Percentiles rank a stretch among this genome's conserved stretches.
phyloP scores from a whole-genome alignment of 208 protist genomes.

The Trypanosoma cruzi region DNA sequence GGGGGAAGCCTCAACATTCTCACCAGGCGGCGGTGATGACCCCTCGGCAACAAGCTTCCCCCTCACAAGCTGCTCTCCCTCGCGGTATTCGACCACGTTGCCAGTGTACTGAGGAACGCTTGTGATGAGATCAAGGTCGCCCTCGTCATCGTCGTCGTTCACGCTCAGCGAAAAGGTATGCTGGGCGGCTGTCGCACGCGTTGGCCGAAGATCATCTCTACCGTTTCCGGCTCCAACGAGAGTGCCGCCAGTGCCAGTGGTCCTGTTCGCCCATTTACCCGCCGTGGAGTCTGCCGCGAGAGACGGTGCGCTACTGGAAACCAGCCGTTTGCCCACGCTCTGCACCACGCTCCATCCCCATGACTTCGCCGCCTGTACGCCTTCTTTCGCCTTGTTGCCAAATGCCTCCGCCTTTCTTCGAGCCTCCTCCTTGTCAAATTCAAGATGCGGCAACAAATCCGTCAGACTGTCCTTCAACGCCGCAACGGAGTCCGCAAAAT shows the following conservation, averaged over 20 bases:
- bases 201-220: background rate
- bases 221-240: no score
- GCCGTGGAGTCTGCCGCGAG: background rate
- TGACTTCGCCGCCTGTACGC: conserved; percentile 43
- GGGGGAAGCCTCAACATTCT: background rate
- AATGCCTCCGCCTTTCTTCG: conserved; percentile 53
- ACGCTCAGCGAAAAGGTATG: conserved; percentile 52
- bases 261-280: background rate
- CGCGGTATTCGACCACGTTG: background rate
- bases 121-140: conserved; percentile 80
- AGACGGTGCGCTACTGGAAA: background rate
- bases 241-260: background rate
- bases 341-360: conserved; percentile 75
- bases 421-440: conserved; percentile 24
- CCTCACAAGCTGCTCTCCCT: conserved; percentile 19
- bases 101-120: conserved; percentile 35
- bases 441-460: conserved; percentile 16
- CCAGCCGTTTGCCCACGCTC: conserved; percentile 49
- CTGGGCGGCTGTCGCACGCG: background rate
- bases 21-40: background rate
- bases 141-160: conserved; percentile 47
- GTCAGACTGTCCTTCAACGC: conserved; percentile 35
- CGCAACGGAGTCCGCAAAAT: background rate
- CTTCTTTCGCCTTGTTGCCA: conserved; percentile 47
- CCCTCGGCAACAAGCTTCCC: conserved; percentile 11